Base-by-base conservation (phyloP, 2,329 filamentous ascomycete genomes). In the Aspergillus novoparasiticus region DNA sequence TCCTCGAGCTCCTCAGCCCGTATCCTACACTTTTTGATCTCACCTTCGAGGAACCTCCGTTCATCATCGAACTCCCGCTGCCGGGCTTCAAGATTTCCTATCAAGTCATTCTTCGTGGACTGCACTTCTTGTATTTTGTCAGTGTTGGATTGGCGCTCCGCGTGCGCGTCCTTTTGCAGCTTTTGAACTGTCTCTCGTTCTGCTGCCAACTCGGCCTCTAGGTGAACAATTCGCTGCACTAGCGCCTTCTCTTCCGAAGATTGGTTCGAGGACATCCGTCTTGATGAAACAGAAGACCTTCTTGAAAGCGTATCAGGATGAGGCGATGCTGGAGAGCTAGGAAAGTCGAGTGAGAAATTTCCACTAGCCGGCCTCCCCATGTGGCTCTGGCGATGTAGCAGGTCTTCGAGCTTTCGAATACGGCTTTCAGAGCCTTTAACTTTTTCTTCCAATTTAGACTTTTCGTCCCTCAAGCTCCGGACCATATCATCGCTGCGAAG, bases 71-170 rank as follows among this genome's bases (percentile, higher is more conserved):
- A 97, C 72, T 98, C 95, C 30, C 88, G 88, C 77, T 97, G 93
- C 68, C 96, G 87, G 14, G 94, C 91, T 73, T 98, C 93, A 81
- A 99, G 92, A 73, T 99, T 99, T 68, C 92, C 90, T 79, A 99
- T 88, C 11, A 99, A 86, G 76, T 98, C 95, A 70, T 91, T 91
- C 77, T 99, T 99, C 1, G 91, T 97, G 3, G 92, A 94, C 70
- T 95, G 92, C 6, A 88, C 92, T 76, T 98, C 94, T 66, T 95
- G 88, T 65, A 97, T 72, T 82, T 86, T 80, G 85, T 89, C 73
- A 86, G 86, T 70, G 87, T 85, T 69, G 82, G 85, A 73, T 86
- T 87, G 68, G 84, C 85, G 57, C 82, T 86, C 67, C 75, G 82
- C 79, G 59, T 85, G 83, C 3, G 90, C 84, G 65, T 96, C 91